A percentile compares a stretch with the other conserved stretches of the same genome.
Evolutionary conservation across 768 basidiomycete species (phyloP).

Genomic region (Pleurotus tuoliensis): DNA sequence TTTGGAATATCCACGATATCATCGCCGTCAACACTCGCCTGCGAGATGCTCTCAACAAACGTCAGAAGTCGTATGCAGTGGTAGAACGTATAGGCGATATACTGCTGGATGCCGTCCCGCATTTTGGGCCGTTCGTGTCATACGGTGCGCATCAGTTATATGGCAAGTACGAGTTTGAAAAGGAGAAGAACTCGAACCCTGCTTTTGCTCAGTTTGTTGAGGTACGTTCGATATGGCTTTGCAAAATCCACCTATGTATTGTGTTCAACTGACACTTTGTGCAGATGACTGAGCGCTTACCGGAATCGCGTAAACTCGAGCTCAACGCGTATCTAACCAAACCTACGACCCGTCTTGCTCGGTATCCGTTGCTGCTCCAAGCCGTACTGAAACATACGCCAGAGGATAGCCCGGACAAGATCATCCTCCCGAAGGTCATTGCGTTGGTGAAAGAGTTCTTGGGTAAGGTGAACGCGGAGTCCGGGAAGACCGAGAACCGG

Average conservation of each 20-base stretch:
- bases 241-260: neutral
- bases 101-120: constrained; percentile 78
- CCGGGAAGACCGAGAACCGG: constrained; percentile 92
- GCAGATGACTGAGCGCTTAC: constrained; percentile 85
- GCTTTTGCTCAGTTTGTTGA: constrained; percentile 95
- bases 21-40: constrained; percentile 86
- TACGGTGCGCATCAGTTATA: constrained; percentile 97
- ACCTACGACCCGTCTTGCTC: constrained; percentile 94
- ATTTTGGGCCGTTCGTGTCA: constrained; percentile 89
- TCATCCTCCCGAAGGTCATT: constrained; percentile 71
- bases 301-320: constrained; percentile 94
- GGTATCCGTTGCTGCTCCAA: constrained; percentile 90
- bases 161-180: constrained; percentile 99
- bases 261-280: neutral
- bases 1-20: constrained; percentile 97
- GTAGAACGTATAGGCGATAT: constrained; percentile 93
- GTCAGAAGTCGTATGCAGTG: constrained; percentile 92
- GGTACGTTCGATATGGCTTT: constrained; percentile 40
- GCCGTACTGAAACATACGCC: constrained; percentile 91
- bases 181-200: constrained; percentile 91
- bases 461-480: constrained; percentile 85
- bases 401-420: constrained; percentile 86
- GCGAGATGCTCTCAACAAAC: constrained; percentile 90
- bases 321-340: constrained; percentile 97
- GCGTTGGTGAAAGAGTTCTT: constrained; percentile 78